These are phyloP conservation scores for Haplosporangium gracile DNA, from an alignment of 192 early-diverging fungal genomes.

Conservation along the genomic window DNA sequence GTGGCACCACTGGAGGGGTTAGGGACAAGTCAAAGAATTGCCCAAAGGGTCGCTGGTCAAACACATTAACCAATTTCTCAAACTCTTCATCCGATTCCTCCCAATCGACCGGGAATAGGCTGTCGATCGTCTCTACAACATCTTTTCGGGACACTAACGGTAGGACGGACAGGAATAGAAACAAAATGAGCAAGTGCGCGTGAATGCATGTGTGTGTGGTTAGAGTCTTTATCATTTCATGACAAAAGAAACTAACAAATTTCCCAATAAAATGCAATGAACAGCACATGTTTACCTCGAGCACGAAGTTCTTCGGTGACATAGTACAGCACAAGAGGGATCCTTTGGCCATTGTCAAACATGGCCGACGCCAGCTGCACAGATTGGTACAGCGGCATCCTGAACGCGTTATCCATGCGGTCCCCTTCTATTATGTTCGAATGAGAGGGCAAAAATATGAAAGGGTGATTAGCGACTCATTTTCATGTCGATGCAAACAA, in stretches of 20 bases:
- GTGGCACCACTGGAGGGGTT: no score
- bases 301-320: conserved; percentile 21
- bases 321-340: conserved; percentile 30
- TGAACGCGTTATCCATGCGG: conserved; percentile 12
- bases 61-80: conserved; percentile 6
- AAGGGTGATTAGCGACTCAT: no score
- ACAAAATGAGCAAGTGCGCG: not conserved
- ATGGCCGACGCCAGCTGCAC: conserved; percentile 27
- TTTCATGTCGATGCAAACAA: no score
- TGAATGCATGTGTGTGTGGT: not conserved
- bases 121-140: not conserved
- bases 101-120: conserved; percentile 12
- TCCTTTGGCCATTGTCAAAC: conserved; percentile 17
- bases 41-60: conserved; percentile 27
- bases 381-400: conserved; percentile 12
- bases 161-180: not conserved
- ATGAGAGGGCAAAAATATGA: not conserved
- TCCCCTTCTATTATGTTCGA: not conserved
- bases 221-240: not conserved
- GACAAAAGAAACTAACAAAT: not conserved
- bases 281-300: conserved; percentile 24
- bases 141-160: not conserved
- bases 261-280: not conserved
- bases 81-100: conserved; percentile 7
- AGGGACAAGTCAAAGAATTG: conserved; percentile 13